Conservation (phyloP, 768 basidiomycete species). For the Bullera alba region DNA sequence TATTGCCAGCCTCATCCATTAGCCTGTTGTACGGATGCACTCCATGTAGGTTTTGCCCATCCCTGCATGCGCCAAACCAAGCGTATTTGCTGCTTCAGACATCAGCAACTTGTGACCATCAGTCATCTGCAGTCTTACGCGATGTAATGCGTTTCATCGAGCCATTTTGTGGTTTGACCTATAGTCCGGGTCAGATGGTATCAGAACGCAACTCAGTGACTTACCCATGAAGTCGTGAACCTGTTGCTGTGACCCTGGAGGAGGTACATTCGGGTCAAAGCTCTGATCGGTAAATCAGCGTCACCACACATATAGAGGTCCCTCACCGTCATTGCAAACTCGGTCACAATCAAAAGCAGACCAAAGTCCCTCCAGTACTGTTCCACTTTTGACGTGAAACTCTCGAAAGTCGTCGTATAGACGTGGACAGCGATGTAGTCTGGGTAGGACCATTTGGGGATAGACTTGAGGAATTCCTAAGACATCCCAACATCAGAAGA, state of each 20-base stretch:
- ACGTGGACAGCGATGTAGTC: constrained; percentile 32
- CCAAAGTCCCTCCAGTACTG: constrained; percentile 18
- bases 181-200: neutral
- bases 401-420: constrained; percentile 39
- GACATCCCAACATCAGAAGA: neutral
- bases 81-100: too few relatives aligned
- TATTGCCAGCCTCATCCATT: too few relatives aligned
- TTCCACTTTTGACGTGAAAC: constrained; percentile 20
- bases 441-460: constrained; percentile 14
- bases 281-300: constrained; percentile 11
- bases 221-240: constrained; percentile 42
- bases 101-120: too few relatives aligned
- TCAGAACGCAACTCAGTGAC: neutral
- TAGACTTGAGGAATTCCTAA: constrained; percentile 23
- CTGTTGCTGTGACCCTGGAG: constrained; percentile 26
- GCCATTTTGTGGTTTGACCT: constrained; percentile 38
- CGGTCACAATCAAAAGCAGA: constrained; percentile 29
- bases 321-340: constrained; percentile 35
- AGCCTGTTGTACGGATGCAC: too few relatives aligned
- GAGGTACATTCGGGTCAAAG: constrained; percentile 30
- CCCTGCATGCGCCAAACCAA: too few relatives aligned
- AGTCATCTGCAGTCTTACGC: too few relatives aligned
- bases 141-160: constrained; percentile 35
- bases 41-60: too few relatives aligned
- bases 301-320: neutral